These are phyloP conservation scores for Cicer judaicum DNA, from an alignment of 306 rosid genomes.

Conservation along the genomic window DNA sequence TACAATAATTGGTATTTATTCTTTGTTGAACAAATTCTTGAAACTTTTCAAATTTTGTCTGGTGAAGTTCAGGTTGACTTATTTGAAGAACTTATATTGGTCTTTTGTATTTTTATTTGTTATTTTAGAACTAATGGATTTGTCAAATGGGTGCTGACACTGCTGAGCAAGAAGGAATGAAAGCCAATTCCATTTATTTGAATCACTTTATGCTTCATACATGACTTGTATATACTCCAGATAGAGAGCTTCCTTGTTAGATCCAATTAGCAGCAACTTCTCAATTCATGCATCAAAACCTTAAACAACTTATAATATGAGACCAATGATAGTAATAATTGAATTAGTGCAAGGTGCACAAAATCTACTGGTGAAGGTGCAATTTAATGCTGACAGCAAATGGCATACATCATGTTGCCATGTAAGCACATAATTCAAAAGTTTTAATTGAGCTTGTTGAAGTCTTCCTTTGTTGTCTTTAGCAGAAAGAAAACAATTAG, in stretches of 20 bases:
- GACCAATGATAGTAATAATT: neutral
- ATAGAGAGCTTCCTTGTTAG: slow-evolving; percentile 65
- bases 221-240: slow-evolving; percentile 57
- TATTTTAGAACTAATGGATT: slow-evolving; percentile 40
- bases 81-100: slow-evolving; percentile 8
- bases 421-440: slow-evolving; percentile 52
- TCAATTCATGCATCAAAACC: neutral
- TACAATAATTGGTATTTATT: slow-evolving; percentile 10
- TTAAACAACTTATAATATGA: neutral
- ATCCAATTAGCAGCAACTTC: slow-evolving; percentile 38
- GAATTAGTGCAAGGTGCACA: neutral
- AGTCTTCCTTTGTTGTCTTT: neutral
- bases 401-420: slow-evolving; percentile 60
- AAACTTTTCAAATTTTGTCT: neutral
- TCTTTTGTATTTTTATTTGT: slow-evolving; percentile 9
- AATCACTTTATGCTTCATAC: slow-evolving; percentile 55
- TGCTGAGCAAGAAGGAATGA: slow-evolving; percentile 74
- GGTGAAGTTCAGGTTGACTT: slow-evolving; percentile 8
- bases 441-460: neutral
- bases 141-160: slow-evolving; percentile 52
- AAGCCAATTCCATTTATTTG: slow-evolving; percentile 57
- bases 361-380: slow-evolving; percentile 73
- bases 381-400: slow-evolving; percentile 52
- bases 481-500: neutral
- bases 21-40: slow-evolving; percentile 17